Base-by-base conservation (phyloP, 2,329 filamentous ascomycete genomes). In the Clonostachys rhizophaga region DNA sequence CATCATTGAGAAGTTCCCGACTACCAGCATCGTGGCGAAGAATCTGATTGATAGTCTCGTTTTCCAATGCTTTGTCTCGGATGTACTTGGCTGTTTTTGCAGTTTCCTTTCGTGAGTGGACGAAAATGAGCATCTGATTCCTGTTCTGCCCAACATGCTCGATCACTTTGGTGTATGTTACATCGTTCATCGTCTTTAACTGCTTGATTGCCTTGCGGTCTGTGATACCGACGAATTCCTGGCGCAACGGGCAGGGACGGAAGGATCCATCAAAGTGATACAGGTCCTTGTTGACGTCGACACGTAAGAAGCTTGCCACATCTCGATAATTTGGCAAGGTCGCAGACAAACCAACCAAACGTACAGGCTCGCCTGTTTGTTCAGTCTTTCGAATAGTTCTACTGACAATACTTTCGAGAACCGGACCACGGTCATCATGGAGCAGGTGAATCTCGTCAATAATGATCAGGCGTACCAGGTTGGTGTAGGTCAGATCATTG, bases 171-270 rank as follows among this genome's bases (percentile, higher is more conserved):
- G 86, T 95, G 67, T 99, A 99, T 49, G 91, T 96, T 47, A 99
- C 91, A 58, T 99, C 94, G 61, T 99, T 99, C 94, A 99, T 99
- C 1, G 89, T 95, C 76, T 97, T 96, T 47, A 99, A 75, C 66
- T 99, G 94, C 70, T 97, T 99, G 70, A 99, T 99, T 6, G 94
- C 89, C 66, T 97, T 97, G 71, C 94, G 95, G 56, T 99, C 94
- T 0, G 92, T 96, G 40, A 99, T 88, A 46, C 94, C 94, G 55
- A 99, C 89, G 61, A 97, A 99, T 65, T 99, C 95, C 64, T 99
- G 94, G 58, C 89, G 91, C 57, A 99, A 69, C 2, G 94, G 94
- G 64, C 94, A 99, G 51, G 94, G 95, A 57, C 94, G 81, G 74
- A 85, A 99, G 5, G 91, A 91, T 40, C 89, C 89, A 65, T 99